Evolutionary conservation across 768 basidiomycete species (phyloP).

Genomic region (Psilocybe sp.): DNA sequence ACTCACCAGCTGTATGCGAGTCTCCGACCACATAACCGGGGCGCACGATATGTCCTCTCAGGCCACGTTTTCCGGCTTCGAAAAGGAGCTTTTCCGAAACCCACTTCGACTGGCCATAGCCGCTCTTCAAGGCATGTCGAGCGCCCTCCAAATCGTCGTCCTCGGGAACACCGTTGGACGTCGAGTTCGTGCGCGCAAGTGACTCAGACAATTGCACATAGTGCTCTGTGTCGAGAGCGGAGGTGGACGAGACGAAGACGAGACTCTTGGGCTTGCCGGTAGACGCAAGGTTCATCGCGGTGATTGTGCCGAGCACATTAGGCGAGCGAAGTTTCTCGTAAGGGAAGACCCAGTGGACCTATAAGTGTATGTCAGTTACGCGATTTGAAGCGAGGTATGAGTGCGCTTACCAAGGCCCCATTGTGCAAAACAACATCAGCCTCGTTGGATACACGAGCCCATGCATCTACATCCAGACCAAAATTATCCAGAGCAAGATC

Average conservation of each 20-base stretch:
- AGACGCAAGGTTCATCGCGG: slow-evolving; percentile 76
- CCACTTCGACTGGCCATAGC: slow-evolving; percentile 99
- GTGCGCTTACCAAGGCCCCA: slow-evolving; percentile 82
- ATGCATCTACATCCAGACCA: slow-evolving; percentile 62
- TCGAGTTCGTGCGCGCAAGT: slow-evolving; percentile 35
- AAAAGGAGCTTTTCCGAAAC: slow-evolving; percentile 93
- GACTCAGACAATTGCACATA: slow-evolving; percentile 87
- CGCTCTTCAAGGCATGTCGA: slow-evolving; percentile 69
- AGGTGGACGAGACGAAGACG: slow-evolving; percentile 93
- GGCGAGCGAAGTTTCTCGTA: slow-evolving; percentile 90
- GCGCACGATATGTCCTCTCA: slow-evolving; percentile 83
- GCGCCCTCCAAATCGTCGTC: slow-evolving; percentile 88
- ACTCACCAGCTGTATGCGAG: slow-evolving; percentile 78
- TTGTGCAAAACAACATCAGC: slow-evolving; percentile 90
- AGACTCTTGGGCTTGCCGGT: slow-evolving; percentile 72
- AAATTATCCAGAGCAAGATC: slow-evolving; percentile 78
- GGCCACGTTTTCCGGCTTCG: slow-evolving; percentile 85
- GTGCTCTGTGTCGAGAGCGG: slow-evolving; percentile 88
- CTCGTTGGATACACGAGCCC: slow-evolving; percentile 67
- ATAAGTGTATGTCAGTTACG: not conserved
- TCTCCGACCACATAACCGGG: slow-evolving; percentile 98
- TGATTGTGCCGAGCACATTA: slow-evolving; percentile 91
- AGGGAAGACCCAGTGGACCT: slow-evolving; percentile 99
- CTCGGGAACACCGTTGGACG: slow-evolving; percentile 76
- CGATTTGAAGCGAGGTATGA: not conserved